Conservation (phyloP, 2,329 filamentous ascomycete genomes). For the Epichloe amarillans region DNA sequence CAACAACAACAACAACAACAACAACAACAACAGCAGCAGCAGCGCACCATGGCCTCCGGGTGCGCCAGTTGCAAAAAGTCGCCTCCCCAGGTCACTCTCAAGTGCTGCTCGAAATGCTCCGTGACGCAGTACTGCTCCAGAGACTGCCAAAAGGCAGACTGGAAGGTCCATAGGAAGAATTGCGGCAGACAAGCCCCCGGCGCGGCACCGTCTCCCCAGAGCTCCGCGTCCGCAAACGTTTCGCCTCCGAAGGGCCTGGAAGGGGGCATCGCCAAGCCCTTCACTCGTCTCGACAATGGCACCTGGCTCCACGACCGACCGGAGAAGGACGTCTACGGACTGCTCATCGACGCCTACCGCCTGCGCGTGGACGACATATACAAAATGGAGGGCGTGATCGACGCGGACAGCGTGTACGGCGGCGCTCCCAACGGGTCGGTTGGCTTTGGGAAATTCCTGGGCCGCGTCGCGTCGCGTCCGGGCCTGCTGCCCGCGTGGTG, state of each 20-base stretch:
- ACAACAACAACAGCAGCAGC: background rate
- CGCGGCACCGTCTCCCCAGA: background rate
- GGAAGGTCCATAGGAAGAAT: conserved; percentile 33
- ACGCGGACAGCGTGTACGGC: conserved; percentile 18
- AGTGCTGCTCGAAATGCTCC: conserved; percentile 34
- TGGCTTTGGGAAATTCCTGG: conserved; percentile 26
- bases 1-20: background rate
- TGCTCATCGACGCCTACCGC: conserved; percentile 35
- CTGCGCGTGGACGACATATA: conserved; percentile 28
- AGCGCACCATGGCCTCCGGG: background rate
- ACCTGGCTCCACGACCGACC: conserved; percentile 31
- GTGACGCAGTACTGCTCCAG: conserved; percentile 34
- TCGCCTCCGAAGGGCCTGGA: conserved; percentile 18
- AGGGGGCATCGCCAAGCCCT: conserved; percentile 20
- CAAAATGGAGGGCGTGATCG: conserved; percentile 13
- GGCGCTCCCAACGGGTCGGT: conserved; percentile 10
- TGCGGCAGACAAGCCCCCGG: conserved; percentile 20
- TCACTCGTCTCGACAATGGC: conserved; percentile 24
- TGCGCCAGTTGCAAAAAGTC: conserved; percentile 19
- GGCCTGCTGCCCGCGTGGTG: conserved; percentile 32
- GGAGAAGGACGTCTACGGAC: conserved; percentile 28
- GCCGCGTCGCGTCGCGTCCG: conserved; percentile 10
- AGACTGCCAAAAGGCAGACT: conserved; percentile 36
- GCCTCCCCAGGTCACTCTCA: conserved; percentile 17
- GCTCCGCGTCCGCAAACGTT: background rate